These are phyloP conservation scores for Calamus simplicifolius DNA, from an alignment of 176 grass and related monocot genomes.

Conservation along the genomic window DNA sequence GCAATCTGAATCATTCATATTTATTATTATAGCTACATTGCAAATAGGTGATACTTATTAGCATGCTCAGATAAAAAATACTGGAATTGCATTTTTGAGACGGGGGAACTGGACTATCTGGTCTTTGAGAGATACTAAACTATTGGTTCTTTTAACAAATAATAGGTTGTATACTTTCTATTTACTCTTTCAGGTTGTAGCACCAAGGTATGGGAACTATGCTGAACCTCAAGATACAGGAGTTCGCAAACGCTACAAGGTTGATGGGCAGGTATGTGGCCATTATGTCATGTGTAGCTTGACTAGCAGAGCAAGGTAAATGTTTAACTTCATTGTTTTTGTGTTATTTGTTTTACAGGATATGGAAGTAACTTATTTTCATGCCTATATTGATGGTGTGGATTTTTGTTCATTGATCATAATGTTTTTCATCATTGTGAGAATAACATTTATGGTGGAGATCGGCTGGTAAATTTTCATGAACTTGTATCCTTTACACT, in stretches of 20 bases:
- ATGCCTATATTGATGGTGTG: conserved; percentile 85
- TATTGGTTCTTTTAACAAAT: too few relatives aligned
- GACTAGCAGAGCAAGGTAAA: too few relatives aligned
- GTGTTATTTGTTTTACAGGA: conserved; percentile 36
- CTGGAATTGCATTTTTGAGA: too few relatives aligned
- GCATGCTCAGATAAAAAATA: too few relatives aligned
- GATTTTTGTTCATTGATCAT: conserved; percentile 86
- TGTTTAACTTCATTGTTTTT: neutral
- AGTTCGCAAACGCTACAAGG: conserved; percentile 52
- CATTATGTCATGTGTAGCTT: neutral
- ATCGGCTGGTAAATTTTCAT: conserved; percentile 35
- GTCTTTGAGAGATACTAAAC: too few relatives aligned
- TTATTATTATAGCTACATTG: too few relatives aligned
- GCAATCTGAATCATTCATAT: too few relatives aligned
- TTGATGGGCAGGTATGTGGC: conserved; percentile 62
- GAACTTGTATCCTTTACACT: neutral
- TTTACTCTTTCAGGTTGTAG: conserved; percentile 45
- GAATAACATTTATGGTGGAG: conserved; percentile 81
- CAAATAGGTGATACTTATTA: too few relatives aligned
- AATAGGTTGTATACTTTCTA: too few relatives aligned
- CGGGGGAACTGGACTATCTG: too few relatives aligned
- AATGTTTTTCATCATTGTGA: conserved; percentile 50
- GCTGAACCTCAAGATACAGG: conserved; percentile 58
- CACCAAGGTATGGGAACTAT: conserved; percentile 79
- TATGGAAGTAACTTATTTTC: conserved; percentile 77